Evolutionary conservation across 169 alveolate genomes (phyloP).

Genomic region (Eimeria praecox): DNA sequence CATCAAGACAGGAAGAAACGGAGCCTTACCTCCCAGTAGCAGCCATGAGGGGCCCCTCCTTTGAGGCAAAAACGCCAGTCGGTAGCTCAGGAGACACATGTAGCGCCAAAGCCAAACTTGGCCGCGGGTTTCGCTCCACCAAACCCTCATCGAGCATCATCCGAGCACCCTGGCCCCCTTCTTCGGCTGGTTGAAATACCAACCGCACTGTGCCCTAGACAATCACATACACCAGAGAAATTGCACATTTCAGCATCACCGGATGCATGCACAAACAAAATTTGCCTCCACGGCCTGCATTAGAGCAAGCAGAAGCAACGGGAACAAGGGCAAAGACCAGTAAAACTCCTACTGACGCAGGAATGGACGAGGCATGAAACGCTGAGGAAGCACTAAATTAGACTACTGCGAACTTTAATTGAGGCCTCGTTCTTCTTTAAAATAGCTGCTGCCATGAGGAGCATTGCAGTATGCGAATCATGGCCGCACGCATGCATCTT

Average conservation of each 20-base stretch:
- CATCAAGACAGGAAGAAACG: not conserved
- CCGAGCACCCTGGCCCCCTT: slow-evolving; percentile 82
- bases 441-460: slow-evolving; percentile 83
- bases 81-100: slow-evolving; percentile 78
- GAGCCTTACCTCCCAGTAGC: slow-evolving; percentile 67
- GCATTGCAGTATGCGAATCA: slow-evolving; percentile 85
- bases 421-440: slow-evolving; percentile 75
- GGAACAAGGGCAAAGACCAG: not conserved
- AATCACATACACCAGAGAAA: not conserved
- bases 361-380: not conserved
- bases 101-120: slow-evolving; percentile 57
- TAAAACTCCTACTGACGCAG: not conserved
- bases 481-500: slow-evolving; percentile 87
- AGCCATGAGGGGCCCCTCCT: slow-evolving; percentile 76
- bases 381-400: not conserved
- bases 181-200: slow-evolving; percentile 85
- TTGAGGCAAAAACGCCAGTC: slow-evolving; percentile 76
- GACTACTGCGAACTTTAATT: slow-evolving; percentile 15
- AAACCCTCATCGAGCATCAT: slow-evolving; percentile 81
- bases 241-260: not conserved
- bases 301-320: not conserved
- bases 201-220: slow-evolving; percentile 84
- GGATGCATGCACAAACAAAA: not conserved
- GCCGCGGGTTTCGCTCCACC: slow-evolving; percentile 37
- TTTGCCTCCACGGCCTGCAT: not conserved